Evolutionary conservation across 2,329 filamentous ascomycete species (phyloP).

Genomic region (Aspergillus sp.): DNA sequence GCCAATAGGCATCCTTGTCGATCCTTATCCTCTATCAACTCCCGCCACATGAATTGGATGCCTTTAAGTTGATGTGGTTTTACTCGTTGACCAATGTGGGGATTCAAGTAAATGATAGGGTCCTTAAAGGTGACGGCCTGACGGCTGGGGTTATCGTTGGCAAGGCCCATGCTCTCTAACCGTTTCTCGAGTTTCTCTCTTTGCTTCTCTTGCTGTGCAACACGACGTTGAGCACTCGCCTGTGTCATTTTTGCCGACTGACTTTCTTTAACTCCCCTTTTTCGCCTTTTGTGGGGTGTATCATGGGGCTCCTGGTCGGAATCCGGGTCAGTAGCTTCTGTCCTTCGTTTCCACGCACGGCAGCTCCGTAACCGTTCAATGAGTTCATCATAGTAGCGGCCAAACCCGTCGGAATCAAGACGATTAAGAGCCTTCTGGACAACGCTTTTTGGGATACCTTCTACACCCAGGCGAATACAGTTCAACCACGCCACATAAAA

Average conservation of each 20-base stretch:
- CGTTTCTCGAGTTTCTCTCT: constrained; percentile 33
- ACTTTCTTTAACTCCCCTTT: constrained; percentile 50
- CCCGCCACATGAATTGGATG: constrained; percentile 85
- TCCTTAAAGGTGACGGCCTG: constrained; percentile 47
- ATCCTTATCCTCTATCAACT: constrained; percentile 64
- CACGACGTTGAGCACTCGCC: constrained; percentile 55
- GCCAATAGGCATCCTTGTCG: constrained; percentile 78
- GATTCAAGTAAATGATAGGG: constrained; percentile 55
- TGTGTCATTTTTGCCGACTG: constrained; percentile 55
- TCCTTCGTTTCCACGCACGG: constrained; percentile 12
- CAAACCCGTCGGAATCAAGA: constrained; percentile 25
- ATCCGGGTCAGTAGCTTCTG: not conserved
- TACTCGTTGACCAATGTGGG: constrained; percentile 63
- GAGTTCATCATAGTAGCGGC: constrained; percentile 32
- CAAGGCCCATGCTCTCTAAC: constrained; percentile 32
- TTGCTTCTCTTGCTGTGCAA: constrained; percentile 56
- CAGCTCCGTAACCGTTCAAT: constrained; percentile 21
- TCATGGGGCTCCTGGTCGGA: not conserved
- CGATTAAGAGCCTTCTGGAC: constrained; percentile 26
- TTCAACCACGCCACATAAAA: constrained; percentile 36
- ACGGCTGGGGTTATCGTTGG: constrained; percentile 45
- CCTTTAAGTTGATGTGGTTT: constrained; percentile 80
- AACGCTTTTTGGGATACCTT: constrained; percentile 22
- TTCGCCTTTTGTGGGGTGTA: constrained; percentile 49
- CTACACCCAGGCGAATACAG: constrained; percentile 19